phyloP scores from a whole-genome alignment of 805 yeast genomes.

The Myxozyma neglecta region DNA sequence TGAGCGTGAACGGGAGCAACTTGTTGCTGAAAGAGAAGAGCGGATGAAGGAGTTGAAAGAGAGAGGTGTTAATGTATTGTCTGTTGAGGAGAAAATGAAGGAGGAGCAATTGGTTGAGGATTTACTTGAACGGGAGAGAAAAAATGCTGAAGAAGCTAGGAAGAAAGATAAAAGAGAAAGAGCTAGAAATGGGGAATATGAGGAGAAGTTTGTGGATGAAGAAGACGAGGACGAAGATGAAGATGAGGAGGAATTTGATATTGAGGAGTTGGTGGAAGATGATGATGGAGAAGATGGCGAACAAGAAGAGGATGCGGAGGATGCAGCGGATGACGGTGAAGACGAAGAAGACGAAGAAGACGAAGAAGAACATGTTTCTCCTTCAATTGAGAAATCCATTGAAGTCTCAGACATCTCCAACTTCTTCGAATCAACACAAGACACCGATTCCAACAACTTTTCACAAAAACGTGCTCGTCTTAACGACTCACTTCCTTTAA shows the following conservation, averaged over 20 bases:
- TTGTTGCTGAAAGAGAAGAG: slow-evolving; percentile 10
- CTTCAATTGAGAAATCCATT: not conserved
- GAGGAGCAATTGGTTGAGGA: slow-evolving; percentile 27
- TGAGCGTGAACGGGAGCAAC: slow-evolving; percentile 14
- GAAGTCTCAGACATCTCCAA: not conserved
- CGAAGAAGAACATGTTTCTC: not conserved
- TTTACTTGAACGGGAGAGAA: slow-evolving; percentile 25
- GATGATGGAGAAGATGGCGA: slow-evolving; percentile 7
- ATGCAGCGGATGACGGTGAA: not conserved
- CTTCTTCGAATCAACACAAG: not conserved
- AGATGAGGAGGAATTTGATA: slow-evolving; percentile 21
- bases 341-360: not conserved
- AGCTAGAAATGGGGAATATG: slow-evolving; percentile 11
- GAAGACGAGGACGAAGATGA: slow-evolving; percentile 19
- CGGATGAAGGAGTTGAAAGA: slow-evolving; percentile 8
- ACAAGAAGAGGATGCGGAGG: slow-evolving; percentile 11
- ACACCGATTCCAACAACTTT: not conserved
- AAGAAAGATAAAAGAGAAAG: slow-evolving; percentile 15
- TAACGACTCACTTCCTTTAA: not conserved
- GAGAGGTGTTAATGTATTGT: slow-evolving; percentile 11
- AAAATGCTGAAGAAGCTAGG: slow-evolving; percentile 20
- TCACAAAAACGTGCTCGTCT: slow-evolving; percentile 1
- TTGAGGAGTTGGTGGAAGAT: slow-evolving; percentile 12
- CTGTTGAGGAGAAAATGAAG: slow-evolving; percentile 21
- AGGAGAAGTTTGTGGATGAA: slow-evolving; percentile 11